Percentiles rank a stretch among this genome's conserved stretches.
These are phyloP conservation scores for Marasmius tenuissimus DNA, from an alignment of 1,284 basidiomycete genomes.

Conservation along the genomic window DNA sequence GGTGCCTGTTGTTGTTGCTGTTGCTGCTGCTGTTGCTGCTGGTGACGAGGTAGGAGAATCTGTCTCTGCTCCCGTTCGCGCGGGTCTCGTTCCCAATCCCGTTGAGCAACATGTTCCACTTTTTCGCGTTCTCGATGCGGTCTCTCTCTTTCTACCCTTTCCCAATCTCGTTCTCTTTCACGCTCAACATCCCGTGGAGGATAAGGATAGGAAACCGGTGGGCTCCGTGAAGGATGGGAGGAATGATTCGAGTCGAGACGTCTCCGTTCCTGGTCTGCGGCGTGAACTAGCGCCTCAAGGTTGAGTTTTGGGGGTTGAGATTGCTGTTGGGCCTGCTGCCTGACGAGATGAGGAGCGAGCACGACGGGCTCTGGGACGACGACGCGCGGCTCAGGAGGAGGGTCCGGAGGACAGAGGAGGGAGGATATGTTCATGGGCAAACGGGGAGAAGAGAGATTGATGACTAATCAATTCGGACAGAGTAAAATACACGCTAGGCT, in stretches of 20 bases:
- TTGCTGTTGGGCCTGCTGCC: slow-evolving; percentile 16
- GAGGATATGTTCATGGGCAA: slow-evolving; percentile 67
- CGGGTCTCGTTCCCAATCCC: not conserved
- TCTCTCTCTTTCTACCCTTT: not conserved
- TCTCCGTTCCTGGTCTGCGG: slow-evolving; percentile 51
- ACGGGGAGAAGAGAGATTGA: slow-evolving; percentile 44
- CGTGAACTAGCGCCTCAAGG: slow-evolving; percentile 56
- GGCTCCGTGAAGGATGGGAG: not conserved
- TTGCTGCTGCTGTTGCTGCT: not conserved
- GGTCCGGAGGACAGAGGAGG: slow-evolving; percentile 59
- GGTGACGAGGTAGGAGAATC: not conserved
- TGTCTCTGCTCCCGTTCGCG: slow-evolving; percentile 2
- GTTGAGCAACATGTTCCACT: not conserved
- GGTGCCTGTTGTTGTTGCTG: not conserved
- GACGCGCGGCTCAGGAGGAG: slow-evolving; percentile 19
- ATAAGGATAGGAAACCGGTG: slow-evolving; percentile 1
- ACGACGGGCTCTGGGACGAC: slow-evolving; percentile 32
- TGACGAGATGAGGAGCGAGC: slow-evolving; percentile 37
- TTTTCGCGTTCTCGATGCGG: not conserved
- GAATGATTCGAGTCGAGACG: slow-evolving; percentile 26
- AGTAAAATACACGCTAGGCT: slow-evolving; percentile 7
- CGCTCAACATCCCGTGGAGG: slow-evolving; percentile 4
- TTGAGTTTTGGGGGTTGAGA: slow-evolving; percentile 29
- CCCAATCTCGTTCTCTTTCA: not conserved
- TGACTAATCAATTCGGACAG: slow-evolving; percentile 12